Conservation (phyloP, 139 green algal genomes). For the Coelastrella sp. region DNA sequence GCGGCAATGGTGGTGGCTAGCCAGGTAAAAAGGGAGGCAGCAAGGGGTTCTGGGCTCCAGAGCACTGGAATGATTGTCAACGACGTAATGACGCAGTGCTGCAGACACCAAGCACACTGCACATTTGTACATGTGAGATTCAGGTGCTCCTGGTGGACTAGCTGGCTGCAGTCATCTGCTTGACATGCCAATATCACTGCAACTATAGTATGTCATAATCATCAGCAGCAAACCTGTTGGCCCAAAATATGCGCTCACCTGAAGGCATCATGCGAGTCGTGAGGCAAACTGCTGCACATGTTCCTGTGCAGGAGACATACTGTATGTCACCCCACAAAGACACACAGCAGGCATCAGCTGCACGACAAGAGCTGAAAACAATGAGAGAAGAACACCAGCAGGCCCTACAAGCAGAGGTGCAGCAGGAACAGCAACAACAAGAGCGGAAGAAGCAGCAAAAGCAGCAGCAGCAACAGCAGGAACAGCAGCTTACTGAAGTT, state of each 20-base stretch:
- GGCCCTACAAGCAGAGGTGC: not conserved
- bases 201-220: too few relatives aligned
- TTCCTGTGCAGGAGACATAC: conserved; percentile 35
- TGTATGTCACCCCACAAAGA: conserved; percentile 23
- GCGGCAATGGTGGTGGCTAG: conserved; percentile 32
- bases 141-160: too few relatives aligned
- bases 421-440: conserved; percentile 2
- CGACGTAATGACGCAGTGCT: too few relatives aligned
- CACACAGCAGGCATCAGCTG: conserved; percentile 4
- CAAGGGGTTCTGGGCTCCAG: not conserved
- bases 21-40: conserved; percentile 2
- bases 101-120: too few relatives aligned
- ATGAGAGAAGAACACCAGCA: conserved; percentile 28
- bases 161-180: too few relatives aligned
- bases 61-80: too few relatives aligned
- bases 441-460: not conserved
- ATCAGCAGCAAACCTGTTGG: too few relatives aligned
- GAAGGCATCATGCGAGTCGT: too few relatives aligned
- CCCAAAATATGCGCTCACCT: too few relatives aligned
- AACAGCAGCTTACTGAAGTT: not conserved
- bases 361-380: conserved; percentile 4
- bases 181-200: too few relatives aligned
- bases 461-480: not conserved
- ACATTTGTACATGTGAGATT: too few relatives aligned
- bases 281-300: not conserved